Base-by-base conservation (phyloP, 2,329 filamentous ascomycete genomes). In the Coniochaeta sp. region DNA sequence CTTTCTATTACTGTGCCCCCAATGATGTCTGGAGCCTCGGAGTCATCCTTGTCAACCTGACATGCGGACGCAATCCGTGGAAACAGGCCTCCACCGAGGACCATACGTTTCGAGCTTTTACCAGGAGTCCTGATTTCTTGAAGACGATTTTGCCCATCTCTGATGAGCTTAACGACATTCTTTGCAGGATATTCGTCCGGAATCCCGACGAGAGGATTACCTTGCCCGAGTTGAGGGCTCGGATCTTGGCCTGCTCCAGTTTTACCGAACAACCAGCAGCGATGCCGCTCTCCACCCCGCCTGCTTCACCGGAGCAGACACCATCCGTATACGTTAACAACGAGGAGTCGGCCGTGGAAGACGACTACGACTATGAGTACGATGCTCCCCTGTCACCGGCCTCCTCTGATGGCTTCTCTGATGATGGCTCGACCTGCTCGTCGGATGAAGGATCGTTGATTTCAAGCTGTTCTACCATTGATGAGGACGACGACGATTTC, bases 11-110 rank as follows among this genome's bases (percentile, higher is more conserved):
- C 66, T 96, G 93, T 66, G 92, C 91, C 58, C 90, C 93, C 61
- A 99, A 98, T 78, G 95, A 99, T 75, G 87, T 98, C 68, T 99
- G 95, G 95, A 93, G 90, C 70, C 84, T 99, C n/a, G 95, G 95
- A 67, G 93, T 99, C 59, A 96, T 99, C 72, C 83, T 99, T 63
- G 92, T 99, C 69, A 99, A 99, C 79, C 82, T 99, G 67, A 96
- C 92, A 58, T 99, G 95, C 77, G 95, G 95, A 71, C 91, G 95
- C 73, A 99, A 99, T 77, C 95, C 95, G 62, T 99, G 95, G 95
- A 98, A 98, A 79, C 89, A 95, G 73, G 95, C 95, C 63, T 96
- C 92, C 14, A 81, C 86, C 67, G 91, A 96, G 74, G 95, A 99
- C 75, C 91, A 91, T 65, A 98, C 95, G 54, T 99, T 98, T 83